phyloP scores from a whole-genome alignment of 2,329 filamentous ascomycete genomes.

The Ceratocystis harringtonii region DNA sequence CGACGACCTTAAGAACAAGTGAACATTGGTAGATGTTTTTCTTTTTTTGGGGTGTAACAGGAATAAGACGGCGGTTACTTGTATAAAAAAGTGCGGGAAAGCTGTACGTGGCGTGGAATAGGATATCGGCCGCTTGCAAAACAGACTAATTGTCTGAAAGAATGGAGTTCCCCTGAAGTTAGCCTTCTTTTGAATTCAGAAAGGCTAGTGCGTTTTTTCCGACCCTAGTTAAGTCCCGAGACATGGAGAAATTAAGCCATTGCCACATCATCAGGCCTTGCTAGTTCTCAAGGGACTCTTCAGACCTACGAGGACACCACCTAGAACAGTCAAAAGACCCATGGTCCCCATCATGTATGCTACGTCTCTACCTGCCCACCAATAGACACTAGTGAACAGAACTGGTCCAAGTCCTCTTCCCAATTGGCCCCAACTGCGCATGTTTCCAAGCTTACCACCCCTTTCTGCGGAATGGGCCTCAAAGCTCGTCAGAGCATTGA shows the following conservation, averaged over 20 bases:
- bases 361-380: conserved; percentile 85
- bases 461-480: conserved; percentile 69
- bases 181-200: too few species aligned
- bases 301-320: conserved; percentile 54
- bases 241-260: neutral
- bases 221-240: neutral
- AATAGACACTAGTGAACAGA: conserved; percentile 88
- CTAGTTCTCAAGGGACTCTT: conserved; percentile 39
- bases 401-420: conserved; percentile 77
- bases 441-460: conserved; percentile 70
- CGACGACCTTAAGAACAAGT: too few species aligned
- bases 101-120: too few species aligned
- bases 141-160: too few species aligned
- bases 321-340: conserved; percentile 62
- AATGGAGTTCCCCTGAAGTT: too few species aligned
- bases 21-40: too few species aligned
- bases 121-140: too few species aligned
- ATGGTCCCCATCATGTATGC: conserved; percentile 71
- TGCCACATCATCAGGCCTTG: neutral
- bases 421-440: conserved; percentile 71
- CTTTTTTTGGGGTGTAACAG: too few species aligned
- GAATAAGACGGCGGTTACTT: too few species aligned
- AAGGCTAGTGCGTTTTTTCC: too few species aligned
- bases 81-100: too few species aligned
- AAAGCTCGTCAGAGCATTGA: conserved; percentile 85